Evolutionary conservation across 192 early-diverging fungal genomes (phyloP).

Genomic region (Helicostylum pulchrum): DNA sequence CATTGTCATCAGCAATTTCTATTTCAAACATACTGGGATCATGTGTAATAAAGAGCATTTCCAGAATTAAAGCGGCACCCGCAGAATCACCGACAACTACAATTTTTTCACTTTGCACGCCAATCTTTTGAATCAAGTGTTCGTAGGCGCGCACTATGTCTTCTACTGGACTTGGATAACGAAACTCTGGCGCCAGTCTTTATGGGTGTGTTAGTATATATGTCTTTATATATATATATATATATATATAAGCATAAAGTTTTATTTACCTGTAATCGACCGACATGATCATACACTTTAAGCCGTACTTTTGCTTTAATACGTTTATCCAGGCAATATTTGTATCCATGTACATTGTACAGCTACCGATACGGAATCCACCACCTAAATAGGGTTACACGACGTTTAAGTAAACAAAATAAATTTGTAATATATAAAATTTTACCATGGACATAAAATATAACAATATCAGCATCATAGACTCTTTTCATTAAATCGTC

Average conservation of each 20-base stretch:
- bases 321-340: slow-evolving; percentile 33
- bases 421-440: neutral
- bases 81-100: slow-evolving; percentile 35
- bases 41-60: slow-evolving; percentile 39
- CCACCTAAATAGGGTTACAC: slow-evolving; percentile 25
- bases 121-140: slow-evolving; percentile 22
- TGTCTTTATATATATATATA: neutral
- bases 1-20: slow-evolving; percentile 23
- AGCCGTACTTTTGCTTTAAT: slow-evolving; percentile 31
- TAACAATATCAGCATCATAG: slow-evolving; percentile 30
- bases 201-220: neutral
- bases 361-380: slow-evolving; percentile 38
- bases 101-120: slow-evolving; percentile 26
- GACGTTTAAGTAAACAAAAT: neutral
- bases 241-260: neutral
- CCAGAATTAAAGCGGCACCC: slow-evolving; percentile 33
- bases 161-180: slow-evolving; percentile 37
- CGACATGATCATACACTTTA: slow-evolving; percentile 35
- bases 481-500: slow-evolving; percentile 15
- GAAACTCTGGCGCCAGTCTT: slow-evolving; percentile 36
- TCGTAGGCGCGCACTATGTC: slow-evolving; percentile 38
- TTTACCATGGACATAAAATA: slow-evolving; percentile 41
- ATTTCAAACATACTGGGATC: slow-evolving; percentile 41
- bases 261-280: slow-evolving; percentile 29
- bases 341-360: slow-evolving; percentile 42